phyloP scores from a whole-genome alignment of 1,139 yeast genomes.

The Casaregolazyma lundiana region DNA sequence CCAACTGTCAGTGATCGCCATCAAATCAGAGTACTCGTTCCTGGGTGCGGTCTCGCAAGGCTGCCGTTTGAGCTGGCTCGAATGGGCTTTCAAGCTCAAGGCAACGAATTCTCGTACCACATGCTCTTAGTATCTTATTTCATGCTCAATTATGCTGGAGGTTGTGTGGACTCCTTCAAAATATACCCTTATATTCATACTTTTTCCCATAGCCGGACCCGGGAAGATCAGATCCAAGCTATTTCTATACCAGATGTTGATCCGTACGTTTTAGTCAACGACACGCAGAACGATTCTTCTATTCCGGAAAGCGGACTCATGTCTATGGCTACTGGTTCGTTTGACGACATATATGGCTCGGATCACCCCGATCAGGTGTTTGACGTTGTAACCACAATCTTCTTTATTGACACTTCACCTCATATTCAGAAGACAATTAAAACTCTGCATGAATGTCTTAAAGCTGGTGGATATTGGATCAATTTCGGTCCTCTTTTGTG shows the following conservation, averaged over 20 bases:
- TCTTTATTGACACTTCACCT: constrained; percentile 75
- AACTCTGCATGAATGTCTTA: constrained; percentile 51
- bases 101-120: constrained; percentile 79
- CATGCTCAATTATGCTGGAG: constrained; percentile 50
- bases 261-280: constrained; percentile 25
- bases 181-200: constrained; percentile 70
- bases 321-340: constrained; percentile 80
- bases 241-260: constrained; percentile 41
- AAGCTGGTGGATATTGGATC: constrained; percentile 63
- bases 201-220: constrained; percentile 59
- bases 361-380: constrained; percentile 24
- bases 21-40: constrained; percentile 52
- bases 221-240: constrained; percentile 50
- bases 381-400: constrained; percentile 63
- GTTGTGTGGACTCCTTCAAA: constrained; percentile 51
- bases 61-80: constrained; percentile 67
- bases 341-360: constrained; percentile 70
- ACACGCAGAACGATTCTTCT: constrained; percentile 37
- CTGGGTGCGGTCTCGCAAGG: constrained; percentile 84
- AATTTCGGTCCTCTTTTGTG: constrained; percentile 83
- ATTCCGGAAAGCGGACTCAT: constrained; percentile 48
- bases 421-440: constrained; percentile 67
- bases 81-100: constrained; percentile 71
- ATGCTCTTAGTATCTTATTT: constrained; percentile 69
- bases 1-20: constrained; percentile 35